Conservation (phyloP, 2,329 filamentous ascomycete genomes). For the Zymoseptoria brevis region DNA sequence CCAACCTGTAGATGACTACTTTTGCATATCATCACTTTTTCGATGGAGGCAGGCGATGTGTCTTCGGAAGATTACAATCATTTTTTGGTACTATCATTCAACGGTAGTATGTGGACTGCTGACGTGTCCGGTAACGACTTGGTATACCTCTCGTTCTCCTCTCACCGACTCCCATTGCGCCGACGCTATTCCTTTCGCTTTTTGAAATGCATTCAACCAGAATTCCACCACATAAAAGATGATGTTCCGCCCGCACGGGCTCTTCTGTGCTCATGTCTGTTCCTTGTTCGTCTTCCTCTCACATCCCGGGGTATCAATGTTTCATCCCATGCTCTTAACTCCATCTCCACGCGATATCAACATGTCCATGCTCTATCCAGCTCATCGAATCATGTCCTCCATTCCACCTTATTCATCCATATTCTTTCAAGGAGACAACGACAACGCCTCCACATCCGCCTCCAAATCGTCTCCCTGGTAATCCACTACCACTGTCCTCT, state of each 20-base stretch:
- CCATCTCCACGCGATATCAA: not conserved
- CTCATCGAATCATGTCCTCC: not conserved
- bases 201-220: not conserved
- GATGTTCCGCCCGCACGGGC: not conserved
- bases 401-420: not conserved
- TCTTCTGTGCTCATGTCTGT: not conserved
- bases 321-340: not conserved
- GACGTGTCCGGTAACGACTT: too few species aligned
- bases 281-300: not conserved
- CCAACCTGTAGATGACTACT: too few species aligned
- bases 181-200: not conserved
- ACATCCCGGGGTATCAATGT: not conserved
- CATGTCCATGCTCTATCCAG: not conserved
- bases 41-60: too few species aligned
- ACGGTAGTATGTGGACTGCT: too few species aligned
- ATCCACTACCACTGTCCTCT: conserved; percentile 33
- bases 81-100: too few species aligned
- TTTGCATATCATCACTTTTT: too few species aligned
- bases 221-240: not conserved
- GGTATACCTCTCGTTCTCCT: too few species aligned
- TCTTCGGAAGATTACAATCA: too few species aligned
- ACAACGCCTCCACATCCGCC: conserved; percentile 40
- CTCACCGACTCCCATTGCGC: not conserved
- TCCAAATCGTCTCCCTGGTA: conserved; percentile 41
- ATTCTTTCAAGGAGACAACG: not conserved